phyloP scores from a whole-genome alignment of 306 rosid species.

The Begonia fuchsioides region DNA sequence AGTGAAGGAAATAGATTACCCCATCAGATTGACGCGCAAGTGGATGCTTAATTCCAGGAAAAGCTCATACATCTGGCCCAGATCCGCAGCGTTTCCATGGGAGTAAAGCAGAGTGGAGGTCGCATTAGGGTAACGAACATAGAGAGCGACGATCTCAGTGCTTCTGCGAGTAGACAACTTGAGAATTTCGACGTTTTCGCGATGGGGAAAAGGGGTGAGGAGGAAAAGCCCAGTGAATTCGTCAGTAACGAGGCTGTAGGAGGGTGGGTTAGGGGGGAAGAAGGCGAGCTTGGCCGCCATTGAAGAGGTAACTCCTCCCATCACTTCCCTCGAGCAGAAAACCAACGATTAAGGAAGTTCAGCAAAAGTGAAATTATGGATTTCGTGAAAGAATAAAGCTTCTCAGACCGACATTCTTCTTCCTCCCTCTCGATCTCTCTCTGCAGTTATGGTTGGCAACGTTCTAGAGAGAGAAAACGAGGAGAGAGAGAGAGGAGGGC shows the following conservation, averaged over 20 bases:
- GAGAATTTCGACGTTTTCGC: slow-evolving; percentile 76
- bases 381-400: no score
- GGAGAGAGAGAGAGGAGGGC: not conserved
- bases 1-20: slow-evolving; percentile 20
- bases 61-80: slow-evolving; percentile 95
- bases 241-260: slow-evolving; percentile 54
- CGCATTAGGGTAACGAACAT: slow-evolving; percentile 81
- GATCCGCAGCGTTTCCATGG: slow-evolving; percentile 97
- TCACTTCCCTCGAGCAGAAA: slow-evolving; percentile 1
- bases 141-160: slow-evolving; percentile 63
- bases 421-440: no score
- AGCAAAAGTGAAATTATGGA: no score
- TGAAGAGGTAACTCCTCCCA: slow-evolving; percentile 97
- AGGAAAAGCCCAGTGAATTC: slow-evolving; percentile 53
- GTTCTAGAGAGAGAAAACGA: not conserved
- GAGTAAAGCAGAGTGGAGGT: slow-evolving; percentile 79
- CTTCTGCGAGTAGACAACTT: slow-evolving; percentile 70
- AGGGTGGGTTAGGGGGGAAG: slow-evolving; percentile 86
- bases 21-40: slow-evolving; percentile 78
- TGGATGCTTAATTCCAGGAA: slow-evolving; percentile 77
- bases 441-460: not conserved
- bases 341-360: no score
- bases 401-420: not conserved
- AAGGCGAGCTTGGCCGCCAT: slow-evolving; percentile 96
- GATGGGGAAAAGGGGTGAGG: slow-evolving; percentile 66